Evolutionary conservation across 2,329 filamentous ascomycete species (phyloP).

Genomic region (Coniochaeta prunicola): DNA sequence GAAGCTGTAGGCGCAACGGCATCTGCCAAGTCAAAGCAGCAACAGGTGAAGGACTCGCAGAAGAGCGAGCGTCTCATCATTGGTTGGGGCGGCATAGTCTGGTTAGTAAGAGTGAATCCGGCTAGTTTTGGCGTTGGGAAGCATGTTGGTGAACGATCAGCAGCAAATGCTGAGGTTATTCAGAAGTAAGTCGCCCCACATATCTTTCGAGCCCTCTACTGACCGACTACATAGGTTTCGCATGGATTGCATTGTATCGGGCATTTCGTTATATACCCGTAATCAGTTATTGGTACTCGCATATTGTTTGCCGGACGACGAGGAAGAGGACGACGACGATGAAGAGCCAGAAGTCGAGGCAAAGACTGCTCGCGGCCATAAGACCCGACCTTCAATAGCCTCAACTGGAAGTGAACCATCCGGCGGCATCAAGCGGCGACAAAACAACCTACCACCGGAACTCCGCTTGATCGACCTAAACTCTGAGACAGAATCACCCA

Average conservation of each 20-base stretch:
- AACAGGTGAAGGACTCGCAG: slow-evolving; percentile 37
- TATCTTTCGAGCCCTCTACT: slow-evolving; percentile 10
- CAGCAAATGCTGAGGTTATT: slow-evolving; percentile 80
- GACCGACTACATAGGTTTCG: slow-evolving; percentile 56
- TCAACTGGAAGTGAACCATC: slow-evolving; percentile 51
- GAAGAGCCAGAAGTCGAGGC: neutral
- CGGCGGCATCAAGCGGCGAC: slow-evolving; percentile 61
- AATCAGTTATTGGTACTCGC: slow-evolving; percentile 86
- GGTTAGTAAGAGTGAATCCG: slow-evolving; percentile 87
- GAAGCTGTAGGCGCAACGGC: slow-evolving; percentile 32
- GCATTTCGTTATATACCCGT: slow-evolving; percentile 92
- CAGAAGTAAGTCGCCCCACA: slow-evolving; percentile 63
- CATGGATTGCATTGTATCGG: slow-evolving; percentile 96
- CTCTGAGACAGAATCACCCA: slow-evolving; percentile 80
- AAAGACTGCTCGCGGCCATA: slow-evolving; percentile 29
- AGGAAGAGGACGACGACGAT: slow-evolving; percentile 34
- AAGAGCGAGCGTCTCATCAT: slow-evolving; percentile 74
- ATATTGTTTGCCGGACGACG: slow-evolving; percentile 72
- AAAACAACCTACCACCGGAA: slow-evolving; percentile 80
- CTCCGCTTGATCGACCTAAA: slow-evolving; percentile 83
- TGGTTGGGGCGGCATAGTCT: slow-evolving; percentile 93
- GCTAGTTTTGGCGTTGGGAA: slow-evolving; percentile 61
- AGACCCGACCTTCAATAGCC: slow-evolving; percentile 33
- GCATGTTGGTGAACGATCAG: slow-evolving; percentile 60
- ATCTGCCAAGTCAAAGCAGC: slow-evolving; percentile 39